These are phyloP conservation scores for Cutaneotrichosporon sp. DNA, from an alignment of 1,284 basidiomycete genomes.

Conservation along the genomic window DNA sequence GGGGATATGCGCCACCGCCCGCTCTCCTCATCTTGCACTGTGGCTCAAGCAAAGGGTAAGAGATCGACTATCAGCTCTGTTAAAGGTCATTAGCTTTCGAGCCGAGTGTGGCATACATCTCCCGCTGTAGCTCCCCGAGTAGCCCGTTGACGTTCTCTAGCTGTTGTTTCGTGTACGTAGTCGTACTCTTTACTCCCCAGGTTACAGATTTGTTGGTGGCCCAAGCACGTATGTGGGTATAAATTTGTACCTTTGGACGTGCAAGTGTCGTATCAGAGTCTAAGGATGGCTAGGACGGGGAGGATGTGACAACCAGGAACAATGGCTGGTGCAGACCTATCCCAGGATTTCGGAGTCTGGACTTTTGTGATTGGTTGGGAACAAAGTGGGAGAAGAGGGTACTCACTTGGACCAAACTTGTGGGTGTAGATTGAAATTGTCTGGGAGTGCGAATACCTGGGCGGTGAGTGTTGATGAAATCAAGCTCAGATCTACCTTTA, in stretches of 20 bases:
- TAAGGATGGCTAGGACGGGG: too few species aligned
- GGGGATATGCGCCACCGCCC: neutral
- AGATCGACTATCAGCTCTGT: neutral
- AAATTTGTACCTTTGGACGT: neutral
- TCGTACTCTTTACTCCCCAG: neutral
- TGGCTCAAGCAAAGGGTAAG: neutral
- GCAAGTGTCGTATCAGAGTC: neutral
- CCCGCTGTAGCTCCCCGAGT: neutral
- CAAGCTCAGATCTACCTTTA: neutral
- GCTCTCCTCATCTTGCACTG: neutral
- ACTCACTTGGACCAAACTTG: too few species aligned
- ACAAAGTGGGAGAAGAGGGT: neutral
- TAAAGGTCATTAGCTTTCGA: neutral
- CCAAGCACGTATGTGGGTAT: neutral
- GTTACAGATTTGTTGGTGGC: neutral
- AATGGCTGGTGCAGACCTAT: neutral
- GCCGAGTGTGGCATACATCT: neutral
- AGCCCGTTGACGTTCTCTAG: neutral
- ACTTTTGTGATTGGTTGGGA: neutral
- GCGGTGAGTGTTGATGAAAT: neutral
- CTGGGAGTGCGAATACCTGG: neutral
- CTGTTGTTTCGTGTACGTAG: neutral
- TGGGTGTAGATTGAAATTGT: neutral
- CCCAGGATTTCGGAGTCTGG: neutral
- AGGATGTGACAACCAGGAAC: neutral